Conservation (phyloP, 345 rosid species). For the Capsella bursapastoris region DNA sequence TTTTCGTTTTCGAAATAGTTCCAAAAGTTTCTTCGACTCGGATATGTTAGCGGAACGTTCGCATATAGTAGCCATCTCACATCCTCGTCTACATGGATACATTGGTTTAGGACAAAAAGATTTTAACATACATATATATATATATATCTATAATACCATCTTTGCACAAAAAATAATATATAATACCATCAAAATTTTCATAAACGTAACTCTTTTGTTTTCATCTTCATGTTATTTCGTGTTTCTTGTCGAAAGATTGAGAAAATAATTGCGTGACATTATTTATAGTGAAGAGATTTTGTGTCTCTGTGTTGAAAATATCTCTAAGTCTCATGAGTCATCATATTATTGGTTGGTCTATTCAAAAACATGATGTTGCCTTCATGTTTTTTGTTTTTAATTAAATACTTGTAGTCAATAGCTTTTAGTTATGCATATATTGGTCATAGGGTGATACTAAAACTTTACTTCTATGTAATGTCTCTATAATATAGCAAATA, state of each 20-base stretch:
- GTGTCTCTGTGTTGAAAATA: no score
- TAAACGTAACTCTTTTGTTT: no score
- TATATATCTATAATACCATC: no score
- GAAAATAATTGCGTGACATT: neutral
- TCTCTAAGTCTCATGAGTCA: no score
- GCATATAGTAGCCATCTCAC: neutral
- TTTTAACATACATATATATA: no score
- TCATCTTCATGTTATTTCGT: no score
- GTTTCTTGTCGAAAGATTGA: neutral
- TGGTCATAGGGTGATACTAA: neutral
- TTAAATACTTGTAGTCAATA: neutral
- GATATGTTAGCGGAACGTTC: neutral
- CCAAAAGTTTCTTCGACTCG: neutral
- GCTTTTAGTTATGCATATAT: neutral
- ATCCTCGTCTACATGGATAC: neutral
- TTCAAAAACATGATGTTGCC: no score
- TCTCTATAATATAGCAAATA: neutral
- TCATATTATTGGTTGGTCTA: no score
- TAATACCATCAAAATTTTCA: no score
- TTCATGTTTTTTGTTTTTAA: no score
- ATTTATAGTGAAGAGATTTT: neutral
- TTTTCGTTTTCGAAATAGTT: neutral
- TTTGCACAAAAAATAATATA: no score
- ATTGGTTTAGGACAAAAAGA: neutral
- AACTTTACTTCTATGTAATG: neutral